Base-by-base conservation (phyloP, 306 rosid species). In the Psophocarpus tetragonolobus region DNA sequence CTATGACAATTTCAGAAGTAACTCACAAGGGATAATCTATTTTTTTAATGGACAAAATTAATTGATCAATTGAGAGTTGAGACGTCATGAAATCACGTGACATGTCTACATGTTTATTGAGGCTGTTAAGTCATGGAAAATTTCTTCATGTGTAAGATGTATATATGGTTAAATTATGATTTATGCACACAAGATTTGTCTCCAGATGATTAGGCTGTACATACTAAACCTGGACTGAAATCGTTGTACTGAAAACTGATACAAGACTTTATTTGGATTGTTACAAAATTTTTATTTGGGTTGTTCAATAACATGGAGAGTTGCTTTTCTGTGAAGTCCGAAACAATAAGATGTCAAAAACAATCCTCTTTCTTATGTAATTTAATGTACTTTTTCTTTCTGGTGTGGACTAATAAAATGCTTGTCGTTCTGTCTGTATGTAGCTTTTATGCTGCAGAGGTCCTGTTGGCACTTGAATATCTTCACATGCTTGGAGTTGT, bases 401-500 rank as follows among this genome's bases (percentile, higher is more conserved):
- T n/a, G 1, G 21, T 8, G 60, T 44, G 27, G 21, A 77, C 75
- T 63, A 24, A 36, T 38, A 2, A 77, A 63, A 38, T 70, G 8
- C 12, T 68, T 78, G 48, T 51, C 33, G 36, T 60, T 23, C 24
- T n/a, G n/a, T 68, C 14, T 58, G 33, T 24, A 7, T 71, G 68
- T 47, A 87, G 91, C 32, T 87, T 87, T 69, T 87, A 84, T 82
- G 91, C 88, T 11, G 85, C 91, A 5, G 91, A 87, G 81, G 91
- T 87, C 9, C 74, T 87, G 4, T 73, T 87, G 70, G 91, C 91
- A 29, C 75, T 87, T 10, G 91, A 87, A 64, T 87, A 87, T 48
- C 88, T 87, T 41, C 91, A 87, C 82, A 87, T 87, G 91, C 88
- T 87, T 21, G 91, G 91, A 63, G 80, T 87, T 30, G 87, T 87